Percentiles rank a stretch among this genome's conserved stretches.
Evolutionary conservation across 306 rosid genomes (phyloP).

Genomic region (Cyclanthera cordifolia): DNA sequence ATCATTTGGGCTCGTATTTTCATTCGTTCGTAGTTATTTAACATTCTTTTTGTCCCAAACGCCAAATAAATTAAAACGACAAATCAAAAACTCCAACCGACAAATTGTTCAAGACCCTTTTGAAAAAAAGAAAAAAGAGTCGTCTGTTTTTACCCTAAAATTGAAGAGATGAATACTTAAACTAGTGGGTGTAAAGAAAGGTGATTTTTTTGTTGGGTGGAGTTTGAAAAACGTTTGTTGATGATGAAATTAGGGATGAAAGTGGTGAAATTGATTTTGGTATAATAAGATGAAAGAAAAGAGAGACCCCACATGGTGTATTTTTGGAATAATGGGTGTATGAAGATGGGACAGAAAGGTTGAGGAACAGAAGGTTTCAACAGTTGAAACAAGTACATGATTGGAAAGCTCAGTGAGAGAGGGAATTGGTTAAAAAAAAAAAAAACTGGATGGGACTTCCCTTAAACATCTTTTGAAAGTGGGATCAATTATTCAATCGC

Average conservation of each 20-base stretch:
- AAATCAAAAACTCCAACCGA: background rate
- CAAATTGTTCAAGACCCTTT: background rate
- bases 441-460: conserved; percentile 39
- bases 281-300: background rate
- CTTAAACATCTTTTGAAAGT: conserved; percentile 34
- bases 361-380: conserved; percentile 85
- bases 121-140: background rate
- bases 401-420: conserved; percentile 42
- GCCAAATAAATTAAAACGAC: no score
- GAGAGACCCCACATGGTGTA: background rate
- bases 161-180: background rate
- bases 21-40: no score
- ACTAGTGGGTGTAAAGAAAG: background rate
- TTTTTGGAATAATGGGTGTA: conserved; percentile 47
- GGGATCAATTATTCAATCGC: conserved; percentile 33
- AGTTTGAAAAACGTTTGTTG: background rate
- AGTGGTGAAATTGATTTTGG: background rate
- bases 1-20: no score
- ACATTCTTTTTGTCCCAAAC: no score
- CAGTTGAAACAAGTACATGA: conserved; percentile 65
- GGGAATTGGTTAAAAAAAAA: conserved; percentile 34
- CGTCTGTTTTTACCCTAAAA: background rate
- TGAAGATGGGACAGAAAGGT: conserved; percentile 99
- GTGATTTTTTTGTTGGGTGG: background rate
- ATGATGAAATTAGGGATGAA: background rate